Evolutionary conservation across 768 basidiomycete species (phyloP), one percentile per base, ranked within the genome.

Genomic region (Termitomyces sp.): DNA sequence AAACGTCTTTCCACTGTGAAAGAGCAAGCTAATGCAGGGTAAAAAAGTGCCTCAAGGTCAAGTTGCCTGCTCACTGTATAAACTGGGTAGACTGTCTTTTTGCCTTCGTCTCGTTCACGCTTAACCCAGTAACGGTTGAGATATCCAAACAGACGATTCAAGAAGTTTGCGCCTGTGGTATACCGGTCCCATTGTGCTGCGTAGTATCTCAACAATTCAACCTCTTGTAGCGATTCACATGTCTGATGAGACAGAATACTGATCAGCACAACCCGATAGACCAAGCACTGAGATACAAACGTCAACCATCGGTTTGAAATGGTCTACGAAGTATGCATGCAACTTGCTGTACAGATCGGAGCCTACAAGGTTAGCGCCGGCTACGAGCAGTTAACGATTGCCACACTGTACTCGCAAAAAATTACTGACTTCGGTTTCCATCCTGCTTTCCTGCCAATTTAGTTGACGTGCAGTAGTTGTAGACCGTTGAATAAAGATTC

Each of bases 111-210:
- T 69, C 96, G 87, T 71, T 99, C 97, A 56, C 97, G 85, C 75
- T 97, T 98, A 49, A 99, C 97, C 97, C 97, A 99, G 71, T 98
- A 95, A 31, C 97, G 90, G 72, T 98, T 98, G 58, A 99, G 83
- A 74, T 98, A 98, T 10, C 92, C 92, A 78, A 98, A 98, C 37
- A 99, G 73, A 58, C 97, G 89, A 69, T 98, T 96, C 69, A 98
- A 88, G 69, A 94, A 98, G 70, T 92, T 94, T 1, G 97, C 95
- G 63, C 97, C 96, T 1, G 88, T 96, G 0, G 97, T 99, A 72
- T 98, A 98, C 44, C 94, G 83, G 69, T 94, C 90, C 97, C 97
- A 98, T 69, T 98, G 91, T 59, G 76, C 70, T 3, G 92, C 94
- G 68, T 98, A 99, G 71, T 92, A 98, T 65, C 88, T 87, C 58